Evolutionary conservation across 768 basidiomycete species (phyloP).

Genomic region (Multifurca ochricompacta): DNA sequence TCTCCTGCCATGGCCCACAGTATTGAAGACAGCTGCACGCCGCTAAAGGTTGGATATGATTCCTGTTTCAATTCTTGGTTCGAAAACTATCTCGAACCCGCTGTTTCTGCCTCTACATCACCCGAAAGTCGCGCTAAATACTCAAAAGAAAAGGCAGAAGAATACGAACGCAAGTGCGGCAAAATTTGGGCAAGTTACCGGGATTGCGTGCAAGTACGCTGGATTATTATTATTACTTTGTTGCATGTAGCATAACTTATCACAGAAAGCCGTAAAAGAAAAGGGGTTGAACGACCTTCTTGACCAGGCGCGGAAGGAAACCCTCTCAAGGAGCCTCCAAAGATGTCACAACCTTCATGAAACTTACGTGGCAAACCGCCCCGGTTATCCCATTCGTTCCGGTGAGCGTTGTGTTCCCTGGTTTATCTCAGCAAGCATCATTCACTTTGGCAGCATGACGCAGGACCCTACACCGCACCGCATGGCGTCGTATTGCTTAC

Average conservation of each 20-base stretch:
- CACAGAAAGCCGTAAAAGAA: conserved; percentile 72
- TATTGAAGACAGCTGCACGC: conserved; percentile 78
- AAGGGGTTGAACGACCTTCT: conserved; percentile 71
- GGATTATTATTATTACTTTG: no score
- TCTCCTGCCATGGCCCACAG: conserved; percentile 59
- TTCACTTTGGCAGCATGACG: background rate
- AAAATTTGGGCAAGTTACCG: conserved; percentile 75
- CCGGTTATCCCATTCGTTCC: background rate
- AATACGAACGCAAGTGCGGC: conserved; percentile 84
- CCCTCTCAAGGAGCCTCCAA: conserved; percentile 48
- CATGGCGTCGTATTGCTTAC: background rate
- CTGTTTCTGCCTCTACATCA: conserved; percentile 34
- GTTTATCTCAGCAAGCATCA: background rate
- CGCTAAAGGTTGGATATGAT: conserved; percentile 84
- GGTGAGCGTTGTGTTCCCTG: background rate
- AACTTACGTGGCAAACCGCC: background rate
- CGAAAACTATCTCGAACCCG: conserved; percentile 90
- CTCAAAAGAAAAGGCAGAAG: conserved; percentile 72
- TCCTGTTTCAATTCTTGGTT: conserved; percentile 98
- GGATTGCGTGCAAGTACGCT: conserved; percentile 71
- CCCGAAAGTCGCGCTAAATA: conserved; percentile 48
- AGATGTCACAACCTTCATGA: conserved; percentile 27
- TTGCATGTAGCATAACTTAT: no score
- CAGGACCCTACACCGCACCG: background rate
- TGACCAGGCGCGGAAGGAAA: conserved; percentile 51